Evolutionary conservation across 768 basidiomycete species (phyloP).

Genomic region (Suillus clintonianus): DNA sequence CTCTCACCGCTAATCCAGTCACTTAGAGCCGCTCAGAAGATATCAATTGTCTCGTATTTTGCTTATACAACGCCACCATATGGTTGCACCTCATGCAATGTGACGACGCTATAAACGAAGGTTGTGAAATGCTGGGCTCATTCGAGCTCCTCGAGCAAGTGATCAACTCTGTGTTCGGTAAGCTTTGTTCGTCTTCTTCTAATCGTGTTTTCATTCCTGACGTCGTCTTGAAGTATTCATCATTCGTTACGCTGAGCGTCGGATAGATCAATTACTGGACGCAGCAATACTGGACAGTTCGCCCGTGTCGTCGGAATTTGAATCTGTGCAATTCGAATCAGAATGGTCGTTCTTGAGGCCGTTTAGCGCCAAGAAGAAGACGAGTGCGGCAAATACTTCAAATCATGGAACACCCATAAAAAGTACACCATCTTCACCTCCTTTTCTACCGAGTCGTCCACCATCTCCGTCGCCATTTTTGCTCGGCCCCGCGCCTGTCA

Average conservation of each 20-base stretch:
- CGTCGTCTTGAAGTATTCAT: slow-evolving; percentile 71
- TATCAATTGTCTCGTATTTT: slow-evolving; percentile 84
- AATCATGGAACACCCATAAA: slow-evolving; percentile 32
- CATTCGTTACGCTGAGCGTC: slow-evolving; percentile 87
- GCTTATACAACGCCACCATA: slow-evolving; percentile 89
- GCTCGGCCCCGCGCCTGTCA: slow-evolving; percentile 43
- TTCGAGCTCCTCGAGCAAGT: slow-evolving; percentile 89
- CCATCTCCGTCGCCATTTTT: slow-evolving; percentile 53
- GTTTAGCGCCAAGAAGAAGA: slow-evolving; percentile 65
- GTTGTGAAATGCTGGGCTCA: slow-evolving; percentile 82
- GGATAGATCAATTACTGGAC: slow-evolving; percentile 87
- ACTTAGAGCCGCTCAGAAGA: slow-evolving; percentile 80
- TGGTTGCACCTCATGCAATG: slow-evolving; percentile 92
- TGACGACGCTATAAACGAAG: slow-evolving; percentile 73
- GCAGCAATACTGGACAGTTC: slow-evolving; percentile 80
- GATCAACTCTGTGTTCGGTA: slow-evolving; percentile 93
- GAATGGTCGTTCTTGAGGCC: slow-evolving; percentile 93
- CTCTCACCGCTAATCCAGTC: slow-evolving; percentile 12
- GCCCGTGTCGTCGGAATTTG: slow-evolving; percentile 75
- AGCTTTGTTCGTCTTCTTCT: slow-evolving; percentile 15
- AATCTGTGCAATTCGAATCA: slow-evolving; percentile 88
- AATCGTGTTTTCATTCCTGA: slow-evolving; percentile 6
- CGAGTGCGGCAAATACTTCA: slow-evolving; percentile 20
- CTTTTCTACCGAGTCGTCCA: slow-evolving; percentile 48
- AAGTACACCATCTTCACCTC: slow-evolving; percentile 47